Base-by-base conservation (phyloP, 768 basidiomycete genomes). In the Sporobolomyces pararoseus region DNA sequence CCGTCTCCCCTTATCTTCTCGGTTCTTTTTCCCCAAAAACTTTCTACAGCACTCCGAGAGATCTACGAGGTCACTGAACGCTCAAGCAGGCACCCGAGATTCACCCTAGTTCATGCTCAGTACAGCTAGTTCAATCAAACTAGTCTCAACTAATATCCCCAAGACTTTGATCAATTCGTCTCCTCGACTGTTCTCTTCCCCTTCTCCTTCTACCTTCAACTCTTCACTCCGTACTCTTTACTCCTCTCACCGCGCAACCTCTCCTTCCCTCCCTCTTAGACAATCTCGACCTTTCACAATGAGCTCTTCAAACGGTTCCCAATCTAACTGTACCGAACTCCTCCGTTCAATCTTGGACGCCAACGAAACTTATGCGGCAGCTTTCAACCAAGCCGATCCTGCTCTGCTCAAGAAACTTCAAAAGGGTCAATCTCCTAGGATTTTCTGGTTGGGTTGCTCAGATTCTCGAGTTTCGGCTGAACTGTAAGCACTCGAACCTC, bases 361-460 rank as follows among this genome's bases (percentile, higher is more conserved):
- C 4, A 70, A 70, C 69, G 69, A 70, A 49, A 70, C 69, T 12
- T 74, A 74, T 55, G 69, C 70, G 44, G 66, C 63, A 27, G 73
- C 73, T 1, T 74, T 74, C 39, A 25, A 39, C 23, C 66, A 59
- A 27, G 39, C 70, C 3, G 73, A 74, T 55, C 70, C 73, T 4
- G 53, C 64, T 34, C 60, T 74, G 13, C 63, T 74, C 49, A 64
- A 71, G 66, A 74, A 71, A 61, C 63, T 74, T n/a, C 66, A 66
- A 4, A 23, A 50, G n/a, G 76, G 76, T 9, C 76, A 76, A 57
- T 32, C 29, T 14, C 76, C 76, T 12, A 23, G 62, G 5, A 76
- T 76, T 49, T 71, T 73, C 50, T 76, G 76, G 76, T 53, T 76
- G 57, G 76, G 76, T 47, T 76, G 76, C 72, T 73, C 65, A 42